These are phyloP conservation scores for Agrocybe pediades DNA, from an alignment of 768 basidiomycete genomes.

Conservation along the genomic window DNA sequence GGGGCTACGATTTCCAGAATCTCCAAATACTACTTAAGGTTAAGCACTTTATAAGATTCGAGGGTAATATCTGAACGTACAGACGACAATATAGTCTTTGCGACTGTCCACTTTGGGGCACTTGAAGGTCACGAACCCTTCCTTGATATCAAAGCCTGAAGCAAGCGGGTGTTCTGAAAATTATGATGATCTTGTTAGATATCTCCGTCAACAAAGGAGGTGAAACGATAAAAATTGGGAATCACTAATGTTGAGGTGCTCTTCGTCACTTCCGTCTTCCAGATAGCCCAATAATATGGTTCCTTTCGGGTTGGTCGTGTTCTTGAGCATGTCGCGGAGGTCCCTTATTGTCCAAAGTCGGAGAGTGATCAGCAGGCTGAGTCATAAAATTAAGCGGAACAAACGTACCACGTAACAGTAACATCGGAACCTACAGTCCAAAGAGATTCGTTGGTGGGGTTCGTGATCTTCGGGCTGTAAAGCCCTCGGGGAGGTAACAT, in stretches of 20 bases:
- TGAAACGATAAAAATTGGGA: background rate
- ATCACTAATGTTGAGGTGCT: constrained; percentile 50
- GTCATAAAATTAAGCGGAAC: constrained; percentile 13
- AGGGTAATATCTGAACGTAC: constrained; percentile 36
- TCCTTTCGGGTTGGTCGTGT: constrained; percentile 38
- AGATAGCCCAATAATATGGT: constrained; percentile 47
- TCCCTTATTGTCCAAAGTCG: constrained; percentile 38
- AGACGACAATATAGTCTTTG: constrained; percentile 48
- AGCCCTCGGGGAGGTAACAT: constrained; percentile 27
- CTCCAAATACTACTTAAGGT: constrained; percentile 47
- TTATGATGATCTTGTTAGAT: constrained; percentile 8
- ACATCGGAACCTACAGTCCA: constrained; percentile 41
- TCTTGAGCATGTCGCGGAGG: constrained; percentile 31
- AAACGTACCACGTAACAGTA: constrained; percentile 46
- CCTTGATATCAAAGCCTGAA: constrained; percentile 40
- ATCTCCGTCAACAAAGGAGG: constrained; percentile 11
- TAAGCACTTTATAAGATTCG: constrained; percentile 1
- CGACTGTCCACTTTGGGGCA: constrained; percentile 42
- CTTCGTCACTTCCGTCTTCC: constrained; percentile 34
- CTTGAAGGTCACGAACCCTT: constrained; percentile 40
- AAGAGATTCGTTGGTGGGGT: constrained; percentile 34
- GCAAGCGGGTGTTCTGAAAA: constrained; percentile 52
- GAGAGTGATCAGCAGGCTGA: constrained; percentile 19
- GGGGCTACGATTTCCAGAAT: constrained; percentile 57
- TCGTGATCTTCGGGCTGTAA: constrained; percentile 43